Conservation (phyloP, 306 rosid species). For the Vicia sativa region DNA sequence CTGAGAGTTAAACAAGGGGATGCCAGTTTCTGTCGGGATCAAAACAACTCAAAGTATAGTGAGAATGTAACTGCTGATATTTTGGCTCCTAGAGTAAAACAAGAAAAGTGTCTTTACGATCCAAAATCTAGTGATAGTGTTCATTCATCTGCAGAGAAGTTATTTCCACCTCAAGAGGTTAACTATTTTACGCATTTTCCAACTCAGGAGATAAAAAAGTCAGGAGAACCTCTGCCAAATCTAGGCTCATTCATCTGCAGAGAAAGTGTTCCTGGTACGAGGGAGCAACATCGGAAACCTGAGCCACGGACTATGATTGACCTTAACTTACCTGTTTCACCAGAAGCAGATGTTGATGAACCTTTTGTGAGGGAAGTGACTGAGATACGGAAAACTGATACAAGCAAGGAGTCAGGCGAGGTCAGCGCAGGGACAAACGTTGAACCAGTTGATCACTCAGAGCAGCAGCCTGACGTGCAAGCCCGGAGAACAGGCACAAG, state of each 20-base stretch:
- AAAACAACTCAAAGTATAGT: conserved; percentile 7
- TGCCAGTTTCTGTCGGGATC: conserved; percentile 8
- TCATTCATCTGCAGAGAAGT: conserved; percentile 31
- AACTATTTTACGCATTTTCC: conserved; percentile 41
- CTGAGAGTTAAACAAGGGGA: conserved; percentile 42
- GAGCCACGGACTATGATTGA: conserved; percentile 57
- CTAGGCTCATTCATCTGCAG: conserved; percentile 40
- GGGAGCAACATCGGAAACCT: conserved; percentile 51
- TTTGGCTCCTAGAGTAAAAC: conserved; percentile 48
- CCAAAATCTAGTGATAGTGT: conserved; percentile 39
- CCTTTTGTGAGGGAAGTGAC: conserved; percentile 34
- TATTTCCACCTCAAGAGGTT: conserved; percentile 41
- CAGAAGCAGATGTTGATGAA: conserved; percentile 61
- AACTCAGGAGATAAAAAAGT: conserved; percentile 42
- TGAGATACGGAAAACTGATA: conserved; percentile 43
- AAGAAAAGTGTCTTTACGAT: conserved; percentile 48
- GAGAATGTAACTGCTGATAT: conserved; percentile 31
- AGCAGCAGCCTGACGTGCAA: conserved; percentile 49
- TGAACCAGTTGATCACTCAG: conserved; percentile 42
- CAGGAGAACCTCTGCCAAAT: conserved; percentile 43
- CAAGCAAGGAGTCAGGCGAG: conserved; percentile 45
- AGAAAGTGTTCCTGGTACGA: conserved; percentile 40
- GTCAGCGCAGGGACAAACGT: conserved; percentile 35
- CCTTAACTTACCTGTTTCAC: conserved; percentile 64
- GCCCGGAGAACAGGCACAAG: conserved; percentile 77